Conservation (phyloP, 345 rosid species). For the Linum trigynum region DNA sequence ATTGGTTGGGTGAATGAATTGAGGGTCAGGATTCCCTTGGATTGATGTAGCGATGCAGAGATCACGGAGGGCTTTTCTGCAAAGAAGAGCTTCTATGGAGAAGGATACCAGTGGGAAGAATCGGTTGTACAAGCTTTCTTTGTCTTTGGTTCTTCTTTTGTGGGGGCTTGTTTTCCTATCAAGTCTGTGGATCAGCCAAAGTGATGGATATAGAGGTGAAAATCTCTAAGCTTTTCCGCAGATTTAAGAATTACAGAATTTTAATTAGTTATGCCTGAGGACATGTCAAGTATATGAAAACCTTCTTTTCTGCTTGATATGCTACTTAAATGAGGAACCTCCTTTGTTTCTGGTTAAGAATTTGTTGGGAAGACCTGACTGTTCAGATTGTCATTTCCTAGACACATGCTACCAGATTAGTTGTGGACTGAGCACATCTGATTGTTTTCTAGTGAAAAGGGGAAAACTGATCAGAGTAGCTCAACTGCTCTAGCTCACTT, state of each 20-base stretch:
- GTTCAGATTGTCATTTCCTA: not conserved
- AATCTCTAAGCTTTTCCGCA: not conserved
- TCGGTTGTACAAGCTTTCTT: slow-evolving; percentile 47
- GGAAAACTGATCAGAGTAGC: no score
- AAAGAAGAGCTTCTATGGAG: slow-evolving; percentile 43
- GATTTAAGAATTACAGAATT: not conserved
- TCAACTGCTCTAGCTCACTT: no score
- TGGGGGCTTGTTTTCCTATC: slow-evolving; percentile 69
- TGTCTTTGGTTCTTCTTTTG: slow-evolving; percentile 55
- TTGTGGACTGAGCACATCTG: not conserved
- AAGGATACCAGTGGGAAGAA: slow-evolving; percentile 28
- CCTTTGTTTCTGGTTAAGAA: not conserved
- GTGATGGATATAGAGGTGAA: slow-evolving; percentile 53
- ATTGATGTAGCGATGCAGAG: slow-evolving; percentile 76
- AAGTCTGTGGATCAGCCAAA: slow-evolving; percentile 52
- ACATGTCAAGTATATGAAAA: no score
- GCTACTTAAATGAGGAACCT: not conserved
- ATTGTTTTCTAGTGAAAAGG: not conserved
- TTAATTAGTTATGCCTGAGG: no score
- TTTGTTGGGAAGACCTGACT: not conserved
- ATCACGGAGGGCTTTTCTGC: slow-evolving; percentile 70
- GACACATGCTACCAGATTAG: not conserved
- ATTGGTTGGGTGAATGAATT: no score
- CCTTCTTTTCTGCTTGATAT: not conserved
- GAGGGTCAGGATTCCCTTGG: not conserved